A percentile compares a stretch with the other conserved stretches of the same genome.
Conservation (phyloP, 371 early-diverging fungal species). For the Mortierella sp. region DNA sequence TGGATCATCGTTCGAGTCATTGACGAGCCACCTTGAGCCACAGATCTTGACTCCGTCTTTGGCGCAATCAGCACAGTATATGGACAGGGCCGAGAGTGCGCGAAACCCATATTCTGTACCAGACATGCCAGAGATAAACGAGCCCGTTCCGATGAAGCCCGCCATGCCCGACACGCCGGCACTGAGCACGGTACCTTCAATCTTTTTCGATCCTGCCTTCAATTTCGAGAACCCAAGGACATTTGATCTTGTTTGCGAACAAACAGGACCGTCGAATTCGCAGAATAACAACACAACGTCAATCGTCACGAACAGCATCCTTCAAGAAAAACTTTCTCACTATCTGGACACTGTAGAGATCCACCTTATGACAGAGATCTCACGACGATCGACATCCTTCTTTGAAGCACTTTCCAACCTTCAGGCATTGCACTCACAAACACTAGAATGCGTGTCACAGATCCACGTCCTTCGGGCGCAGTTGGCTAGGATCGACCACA, state of each 20-base stretch:
- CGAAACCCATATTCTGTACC: slow-evolving; percentile 75
- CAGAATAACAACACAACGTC: slow-evolving; percentile 57
- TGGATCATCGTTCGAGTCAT: slow-evolving; percentile 36
- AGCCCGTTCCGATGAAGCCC: slow-evolving; percentile 56
- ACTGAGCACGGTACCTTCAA: slow-evolving; percentile 83
- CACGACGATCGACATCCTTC: slow-evolving; percentile 89
- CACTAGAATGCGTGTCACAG: slow-evolving; percentile 84
- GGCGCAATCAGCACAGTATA: slow-evolving; percentile 9
- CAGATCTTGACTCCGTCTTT: slow-evolving; percentile 46
- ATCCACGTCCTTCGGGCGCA: slow-evolving; percentile 80
- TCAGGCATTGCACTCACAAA: slow-evolving; percentile 90
- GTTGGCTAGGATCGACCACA: slow-evolving; percentile 72
- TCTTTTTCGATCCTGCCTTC: slow-evolving; percentile 89
- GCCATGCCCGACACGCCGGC: slow-evolving; percentile 64
- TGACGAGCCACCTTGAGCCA: slow-evolving; percentile 38
- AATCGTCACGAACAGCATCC: slow-evolving; percentile 70
- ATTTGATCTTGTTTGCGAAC: slow-evolving; percentile 82
- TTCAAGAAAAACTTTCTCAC: slow-evolving; percentile 91
- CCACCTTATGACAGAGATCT: slow-evolving; percentile 91
- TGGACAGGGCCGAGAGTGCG: slow-evolving; percentile 39
- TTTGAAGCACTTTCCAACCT: slow-evolving; percentile 93
- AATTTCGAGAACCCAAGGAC: slow-evolving; percentile 88
- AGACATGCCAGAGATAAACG: slow-evolving; percentile 58
- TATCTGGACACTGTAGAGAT: slow-evolving; percentile 94
- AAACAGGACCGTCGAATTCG: slow-evolving; percentile 54